These are phyloP conservation scores for Alternaria sp. DNA, from an alignment of 2,329 filamentous ascomycete genomes.

Conservation along the genomic window DNA sequence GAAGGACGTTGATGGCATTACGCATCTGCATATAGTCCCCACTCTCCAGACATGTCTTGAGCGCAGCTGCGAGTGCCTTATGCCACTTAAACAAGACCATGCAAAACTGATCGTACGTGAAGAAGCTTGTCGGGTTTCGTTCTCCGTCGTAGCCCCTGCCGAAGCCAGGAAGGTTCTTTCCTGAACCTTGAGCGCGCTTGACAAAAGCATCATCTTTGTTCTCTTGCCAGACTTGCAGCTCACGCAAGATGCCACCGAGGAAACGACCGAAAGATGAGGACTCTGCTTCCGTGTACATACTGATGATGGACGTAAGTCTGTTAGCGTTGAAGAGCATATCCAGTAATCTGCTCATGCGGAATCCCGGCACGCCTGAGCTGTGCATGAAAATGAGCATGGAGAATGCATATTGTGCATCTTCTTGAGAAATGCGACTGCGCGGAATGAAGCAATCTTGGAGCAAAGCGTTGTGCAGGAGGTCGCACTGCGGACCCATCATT, in stretches of 20 bases:
- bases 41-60: constrained; percentile 81
- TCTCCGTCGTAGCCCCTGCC: constrained; percentile 73
- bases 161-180: constrained; percentile 76
- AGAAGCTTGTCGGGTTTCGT: constrained; percentile 71
- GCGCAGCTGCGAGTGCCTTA: constrained; percentile 75
- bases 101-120: constrained; percentile 87
- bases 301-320: constrained; percentile 80
- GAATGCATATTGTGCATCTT: constrained; percentile 89
- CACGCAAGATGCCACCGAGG: constrained; percentile 78
- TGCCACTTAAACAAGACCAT: constrained; percentile 91
- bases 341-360: constrained; percentile 83
- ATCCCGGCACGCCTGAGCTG: constrained; percentile 80
- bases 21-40: constrained; percentile 97
- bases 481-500: constrained; percentile 64
- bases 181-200: constrained; percentile 75
- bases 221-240: constrained; percentile 83
- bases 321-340: constrained; percentile 85
- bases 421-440: constrained; percentile 79
- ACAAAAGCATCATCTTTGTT: constrained; percentile 74
- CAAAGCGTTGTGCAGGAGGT: constrained; percentile 72
- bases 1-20: constrained; percentile 90
- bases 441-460: constrained; percentile 94
- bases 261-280: constrained; percentile 94
- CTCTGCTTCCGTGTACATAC: constrained; percentile 87
- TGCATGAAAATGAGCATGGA: constrained; percentile 88